phyloP scores from a whole-genome alignment of 2,329 filamentous ascomycete species.

The Huntiella moniliformis region DNA sequence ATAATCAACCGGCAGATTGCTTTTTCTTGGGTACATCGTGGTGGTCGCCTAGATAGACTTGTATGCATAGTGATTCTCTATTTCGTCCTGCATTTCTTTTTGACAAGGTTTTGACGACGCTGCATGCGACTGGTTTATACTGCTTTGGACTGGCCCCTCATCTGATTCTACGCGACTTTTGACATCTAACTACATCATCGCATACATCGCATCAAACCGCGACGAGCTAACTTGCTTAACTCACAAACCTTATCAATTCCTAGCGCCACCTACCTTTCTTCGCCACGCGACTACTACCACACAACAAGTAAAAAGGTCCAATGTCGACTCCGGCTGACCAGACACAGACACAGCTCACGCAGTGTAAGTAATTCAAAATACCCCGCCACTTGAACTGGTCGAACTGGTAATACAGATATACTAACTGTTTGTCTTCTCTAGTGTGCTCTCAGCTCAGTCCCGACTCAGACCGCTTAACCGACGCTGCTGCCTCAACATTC shows the following conservation, averaged over 20 bases:
- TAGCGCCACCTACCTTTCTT: background rate
- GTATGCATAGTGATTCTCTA: too few species aligned
- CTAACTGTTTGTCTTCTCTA: background rate
- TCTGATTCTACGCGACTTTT: too few species aligned
- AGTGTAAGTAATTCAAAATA: constrained; percentile 4
- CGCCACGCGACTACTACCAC: background rate
- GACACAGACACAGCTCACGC: constrained; percentile 3
- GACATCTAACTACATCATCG: too few species aligned
- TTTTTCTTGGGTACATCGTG: too few species aligned
- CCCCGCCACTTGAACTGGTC: background rate
- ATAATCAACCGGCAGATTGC: too few species aligned
- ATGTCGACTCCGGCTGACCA: background rate
- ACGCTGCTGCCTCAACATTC: constrained; percentile 61
- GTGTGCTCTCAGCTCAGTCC: constrained; percentile 54
- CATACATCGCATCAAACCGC: too few species aligned
- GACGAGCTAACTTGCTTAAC: too few species aligned
- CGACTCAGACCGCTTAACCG: constrained; percentile 55
- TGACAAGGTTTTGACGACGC: too few species aligned
- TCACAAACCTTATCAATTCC: background rate
- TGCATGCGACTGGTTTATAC: too few species aligned
- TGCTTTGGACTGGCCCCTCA: too few species aligned
- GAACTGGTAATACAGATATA: background rate
- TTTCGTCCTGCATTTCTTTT: too few species aligned
- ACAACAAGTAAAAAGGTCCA: background rate
- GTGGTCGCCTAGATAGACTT: too few species aligned